Percentiles rank a stretch among this genome's conserved stretches.
These are phyloP conservation scores for Ophiorrhiza pumila DNA, from an alignment of 257 asterid genomes.

Conservation along the genomic window DNA sequence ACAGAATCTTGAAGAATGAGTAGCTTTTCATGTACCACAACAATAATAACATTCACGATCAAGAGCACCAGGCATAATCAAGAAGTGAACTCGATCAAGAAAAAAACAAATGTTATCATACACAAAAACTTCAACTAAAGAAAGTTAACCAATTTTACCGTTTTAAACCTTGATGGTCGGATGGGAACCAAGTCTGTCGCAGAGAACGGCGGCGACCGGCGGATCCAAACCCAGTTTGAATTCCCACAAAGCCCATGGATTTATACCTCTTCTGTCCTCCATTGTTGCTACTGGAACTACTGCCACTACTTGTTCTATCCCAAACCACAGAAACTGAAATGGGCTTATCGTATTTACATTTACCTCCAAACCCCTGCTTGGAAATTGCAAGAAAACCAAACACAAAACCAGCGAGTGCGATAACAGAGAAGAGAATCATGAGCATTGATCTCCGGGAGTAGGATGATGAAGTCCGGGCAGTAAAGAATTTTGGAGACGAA, in stretches of 20 bases:
- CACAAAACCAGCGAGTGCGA: slow-evolving; percentile 53
- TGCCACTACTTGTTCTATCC: slow-evolving; percentile 49
- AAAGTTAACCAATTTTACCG: slow-evolving; percentile 39
- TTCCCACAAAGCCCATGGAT: slow-evolving; percentile 91
- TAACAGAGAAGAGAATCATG: slow-evolving; percentile 35
- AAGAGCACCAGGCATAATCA: not conserved
- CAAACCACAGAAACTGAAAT: slow-evolving; percentile 71
- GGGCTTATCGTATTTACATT: slow-evolving; percentile 51
- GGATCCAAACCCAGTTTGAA: slow-evolving; percentile 88
- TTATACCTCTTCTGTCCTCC: slow-evolving; percentile 63
- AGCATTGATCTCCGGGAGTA: slow-evolving; percentile 47
- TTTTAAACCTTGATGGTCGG: slow-evolving; percentile 68
- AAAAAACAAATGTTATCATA: not conserved
- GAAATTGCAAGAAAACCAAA: slow-evolving; percentile 55
- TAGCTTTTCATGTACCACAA: not conserved
- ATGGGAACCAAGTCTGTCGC: slow-evolving; percentile 95
- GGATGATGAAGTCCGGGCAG: slow-evolving; percentile 51
- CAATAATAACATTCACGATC: not conserved
- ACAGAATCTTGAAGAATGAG: too few relatives aligned
- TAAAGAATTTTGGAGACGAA: slow-evolving; percentile 72
- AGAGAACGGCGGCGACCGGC: slow-evolving; percentile 68
- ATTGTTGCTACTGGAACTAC: slow-evolving; percentile 14
- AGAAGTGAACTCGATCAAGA: not conserved
- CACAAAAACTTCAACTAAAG: not conserved
- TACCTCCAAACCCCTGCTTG: slow-evolving; percentile 33